Conservation (phyloP, 495 filamentous ascomycete genomes). For the Tuber magnatum region DNA sequence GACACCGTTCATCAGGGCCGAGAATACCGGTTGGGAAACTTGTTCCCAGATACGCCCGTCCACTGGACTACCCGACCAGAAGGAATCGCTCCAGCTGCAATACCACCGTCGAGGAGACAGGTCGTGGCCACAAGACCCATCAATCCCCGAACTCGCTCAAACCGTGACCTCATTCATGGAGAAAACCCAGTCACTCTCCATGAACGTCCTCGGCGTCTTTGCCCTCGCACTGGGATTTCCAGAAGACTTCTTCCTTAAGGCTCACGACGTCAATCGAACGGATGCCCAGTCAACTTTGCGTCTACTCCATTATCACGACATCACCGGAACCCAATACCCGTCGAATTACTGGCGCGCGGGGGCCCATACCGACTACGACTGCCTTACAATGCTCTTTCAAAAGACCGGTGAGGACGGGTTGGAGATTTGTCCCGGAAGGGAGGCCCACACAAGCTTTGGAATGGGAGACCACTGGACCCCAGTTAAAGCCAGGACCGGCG, state of each 20-base stretch:
- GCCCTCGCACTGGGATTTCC: slow-evolving; percentile 53
- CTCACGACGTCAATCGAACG: slow-evolving; percentile 48
- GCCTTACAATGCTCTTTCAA: slow-evolving; percentile 61
- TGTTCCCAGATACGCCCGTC: slow-evolving; percentile 55
- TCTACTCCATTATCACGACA: slow-evolving; percentile 53
- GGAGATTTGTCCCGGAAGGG: slow-evolving; percentile 61
- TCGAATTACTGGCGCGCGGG: slow-evolving; percentile 56
- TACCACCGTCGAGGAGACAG: slow-evolving; percentile 48
- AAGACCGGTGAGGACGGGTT: slow-evolving; percentile 55
- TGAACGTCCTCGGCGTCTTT: slow-evolving; percentile 55
- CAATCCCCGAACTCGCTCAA: slow-evolving; percentile 49
- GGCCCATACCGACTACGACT: slow-evolving; percentile 59
- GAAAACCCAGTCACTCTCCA: slow-evolving; percentile 49
- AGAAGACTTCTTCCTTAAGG: slow-evolving; percentile 52
- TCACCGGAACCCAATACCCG: slow-evolving; percentile 45
- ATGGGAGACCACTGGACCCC: slow-evolving; percentile 58
- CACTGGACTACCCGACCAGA: slow-evolving; percentile 55
- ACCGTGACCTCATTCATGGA: slow-evolving; percentile 51
- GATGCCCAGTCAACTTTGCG: slow-evolving; percentile 54
- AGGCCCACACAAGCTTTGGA: slow-evolving; percentile 55
- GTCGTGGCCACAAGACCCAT: slow-evolving; percentile 49
- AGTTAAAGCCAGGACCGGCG: slow-evolving; percentile 51
- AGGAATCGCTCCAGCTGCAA: slow-evolving; percentile 59
- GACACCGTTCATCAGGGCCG: slow-evolving; percentile 49
- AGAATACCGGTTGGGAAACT: slow-evolving; percentile 61